A percentile compares a stretch with the other conserved stretches of the same genome.
These are phyloP conservation scores for Macrotyloma uniflorum DNA, from an alignment of 306 rosid genomes.

Conservation along the genomic window DNA sequence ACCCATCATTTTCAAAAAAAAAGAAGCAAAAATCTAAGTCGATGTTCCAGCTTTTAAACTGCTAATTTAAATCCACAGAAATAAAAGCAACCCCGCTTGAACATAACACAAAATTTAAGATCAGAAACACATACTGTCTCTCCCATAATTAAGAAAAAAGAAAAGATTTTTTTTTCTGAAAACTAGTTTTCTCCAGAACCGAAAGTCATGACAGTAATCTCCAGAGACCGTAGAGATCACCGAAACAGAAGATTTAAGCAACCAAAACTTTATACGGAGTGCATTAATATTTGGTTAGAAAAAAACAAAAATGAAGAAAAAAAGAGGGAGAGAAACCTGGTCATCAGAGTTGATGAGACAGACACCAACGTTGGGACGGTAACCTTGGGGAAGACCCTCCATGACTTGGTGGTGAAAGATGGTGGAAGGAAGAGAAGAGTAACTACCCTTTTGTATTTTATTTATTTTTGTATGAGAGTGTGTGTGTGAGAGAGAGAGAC, in stretches of 20 bases:
- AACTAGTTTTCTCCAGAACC: neutral
- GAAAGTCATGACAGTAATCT: neutral
- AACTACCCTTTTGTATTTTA: neutral
- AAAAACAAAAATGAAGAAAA: no score
- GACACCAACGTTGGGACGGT: constrained; percentile 98
- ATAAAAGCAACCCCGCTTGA: neutral
- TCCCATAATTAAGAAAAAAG: neutral
- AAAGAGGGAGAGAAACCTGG: constrained; percentile 51
- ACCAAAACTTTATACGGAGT: neutral
- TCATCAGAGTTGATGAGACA: constrained; percentile 85
- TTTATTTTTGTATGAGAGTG: neutral
- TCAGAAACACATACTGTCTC: neutral
- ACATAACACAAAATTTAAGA: neutral
- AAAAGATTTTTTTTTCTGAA: neutral
- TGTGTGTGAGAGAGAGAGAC: neutral
- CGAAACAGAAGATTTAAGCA: neutral
- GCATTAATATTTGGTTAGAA: neutral
- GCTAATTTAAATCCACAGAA: constrained; percentile 5
- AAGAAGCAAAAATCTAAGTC: neutral
- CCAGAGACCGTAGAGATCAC: neutral
- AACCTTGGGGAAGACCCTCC: constrained; percentile 92
- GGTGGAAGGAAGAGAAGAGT: neutral
- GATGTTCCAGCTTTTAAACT: neutral
- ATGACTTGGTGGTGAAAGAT: constrained; percentile 39
- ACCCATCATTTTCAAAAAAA: neutral